Percentiles rank a stretch among this genome's conserved stretches.
These are phyloP conservation scores for Fusarium pseudograminearum DNA, from an alignment of 2,329 filamentous ascomycete species.

Conservation along the genomic window DNA sequence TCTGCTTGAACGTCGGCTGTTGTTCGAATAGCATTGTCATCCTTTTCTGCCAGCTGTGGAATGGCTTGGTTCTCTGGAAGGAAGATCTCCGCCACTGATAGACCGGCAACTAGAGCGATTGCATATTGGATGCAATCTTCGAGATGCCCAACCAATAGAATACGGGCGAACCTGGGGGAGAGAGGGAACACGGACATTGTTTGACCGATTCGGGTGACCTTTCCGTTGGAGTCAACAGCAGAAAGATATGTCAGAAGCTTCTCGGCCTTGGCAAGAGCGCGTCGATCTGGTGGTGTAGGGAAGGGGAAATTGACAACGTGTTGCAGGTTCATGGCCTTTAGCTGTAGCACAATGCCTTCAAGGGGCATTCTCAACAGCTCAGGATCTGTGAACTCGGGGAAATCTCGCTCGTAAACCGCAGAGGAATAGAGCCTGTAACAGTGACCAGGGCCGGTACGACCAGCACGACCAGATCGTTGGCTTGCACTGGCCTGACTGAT, in stretches of 20 bases:
- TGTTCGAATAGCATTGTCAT: slow-evolving; percentile 65
- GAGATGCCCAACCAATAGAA: slow-evolving; percentile 87
- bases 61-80: slow-evolving; percentile 83
- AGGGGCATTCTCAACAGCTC: slow-evolving; percentile 93
- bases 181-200: slow-evolving; percentile 91
- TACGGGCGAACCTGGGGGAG: slow-evolving; percentile 89
- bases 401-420: slow-evolving; percentile 91
- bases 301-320: slow-evolving; percentile 96
- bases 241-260: slow-evolving; percentile 87
- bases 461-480: slow-evolving; percentile 92
- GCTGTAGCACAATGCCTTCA: slow-evolving; percentile 89
- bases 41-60: slow-evolving; percentile 63
- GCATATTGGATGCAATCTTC: slow-evolving; percentile 87
- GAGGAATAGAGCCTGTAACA: slow-evolving; percentile 96
- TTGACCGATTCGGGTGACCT: slow-evolving; percentile 82
- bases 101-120: slow-evolving; percentile 86
- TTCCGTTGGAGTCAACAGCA: slow-evolving; percentile 77
- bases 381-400: slow-evolving; percentile 85
- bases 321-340: slow-evolving; percentile 94
- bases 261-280: slow-evolving; percentile 84
- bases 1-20: slow-evolving; percentile 79
- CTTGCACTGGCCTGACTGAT: slow-evolving; percentile 97
- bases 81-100: slow-evolving; percentile 91
- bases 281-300: slow-evolving; percentile 85
- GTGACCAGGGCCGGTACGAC: slow-evolving; percentile 94